phyloP scores from a whole-genome alignment of 352 stramenopile species.

The Phytophthora chlamydospora region DNA sequence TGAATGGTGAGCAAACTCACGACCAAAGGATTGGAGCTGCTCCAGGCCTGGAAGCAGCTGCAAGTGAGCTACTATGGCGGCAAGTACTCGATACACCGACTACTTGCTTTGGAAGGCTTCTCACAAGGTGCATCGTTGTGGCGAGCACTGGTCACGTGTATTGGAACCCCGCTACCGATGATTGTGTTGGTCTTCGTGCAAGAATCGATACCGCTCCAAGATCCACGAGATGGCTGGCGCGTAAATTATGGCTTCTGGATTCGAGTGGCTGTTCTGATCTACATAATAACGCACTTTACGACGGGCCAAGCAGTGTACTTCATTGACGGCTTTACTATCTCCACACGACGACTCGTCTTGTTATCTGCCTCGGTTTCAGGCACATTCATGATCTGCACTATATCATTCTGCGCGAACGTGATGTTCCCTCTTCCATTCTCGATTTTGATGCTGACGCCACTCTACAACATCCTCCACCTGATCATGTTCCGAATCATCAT shows the following conservation, averaged over 20 bases:
- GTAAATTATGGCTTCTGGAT: constrained; percentile 6
- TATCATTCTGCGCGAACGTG: not conserved
- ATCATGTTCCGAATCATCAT: not conserved
- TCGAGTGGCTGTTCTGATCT: not conserved
- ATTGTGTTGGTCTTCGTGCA: not conserved
- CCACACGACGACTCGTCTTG: not conserved
- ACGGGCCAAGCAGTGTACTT: not conserved
- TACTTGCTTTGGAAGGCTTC: constrained; percentile 3
- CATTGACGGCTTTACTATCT: constrained; percentile 8
- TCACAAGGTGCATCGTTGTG: not conserved
- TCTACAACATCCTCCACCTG: constrained; percentile 3
- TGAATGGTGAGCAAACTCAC: too few relatives aligned
- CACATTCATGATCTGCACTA: not conserved
- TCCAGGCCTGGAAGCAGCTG: not conserved
- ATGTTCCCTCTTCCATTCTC: constrained; percentile 12
- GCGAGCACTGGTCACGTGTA: not conserved
- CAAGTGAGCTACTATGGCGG: constrained; percentile 15
- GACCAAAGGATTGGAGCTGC: too few relatives aligned
- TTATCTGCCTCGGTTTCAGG: not conserved
- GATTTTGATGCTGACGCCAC: not conserved
- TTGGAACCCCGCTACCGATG: constrained; percentile 5
- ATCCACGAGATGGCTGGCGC: not conserved
- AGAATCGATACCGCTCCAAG: constrained; percentile 4
- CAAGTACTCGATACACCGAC: constrained; percentile 6
- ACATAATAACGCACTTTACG: not conserved